A percentile compares a stretch with the other conserved stretches of the same genome.
Evolutionary conservation across 75 land plant species (phyloP).

Genomic region (Sequoiadendron giganteum): DNA sequence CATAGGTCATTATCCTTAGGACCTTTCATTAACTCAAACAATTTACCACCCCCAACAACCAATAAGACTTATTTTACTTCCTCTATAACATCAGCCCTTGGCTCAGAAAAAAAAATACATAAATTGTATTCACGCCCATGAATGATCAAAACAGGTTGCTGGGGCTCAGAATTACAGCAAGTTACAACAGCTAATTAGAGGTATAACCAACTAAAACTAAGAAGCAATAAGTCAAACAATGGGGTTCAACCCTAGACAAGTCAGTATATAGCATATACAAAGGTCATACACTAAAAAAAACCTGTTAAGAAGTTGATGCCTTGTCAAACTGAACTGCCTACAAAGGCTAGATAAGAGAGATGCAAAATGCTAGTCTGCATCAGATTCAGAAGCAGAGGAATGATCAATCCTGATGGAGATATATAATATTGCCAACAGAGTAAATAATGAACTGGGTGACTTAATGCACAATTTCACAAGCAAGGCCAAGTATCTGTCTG

Average conservation of each 20-base stretch:
- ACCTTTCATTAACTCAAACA: neutral
- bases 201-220: neutral
- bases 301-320: neutral
- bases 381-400: neutral
- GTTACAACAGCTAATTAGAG: neutral
- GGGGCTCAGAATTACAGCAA: neutral
- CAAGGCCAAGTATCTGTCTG: neutral
- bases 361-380: neutral
- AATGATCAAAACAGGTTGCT: neutral
- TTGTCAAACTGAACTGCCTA: neutral
- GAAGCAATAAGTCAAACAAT: neutral
- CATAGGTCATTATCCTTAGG: neutral
- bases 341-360: neutral
- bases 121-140: neutral
- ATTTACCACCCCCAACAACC: neutral
- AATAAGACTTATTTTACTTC: neutral
- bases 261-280: neutral
- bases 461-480: neutral
- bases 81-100: neutral
- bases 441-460: neutral
- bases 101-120: neutral
- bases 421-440: neutral
- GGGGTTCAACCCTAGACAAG: neutral
- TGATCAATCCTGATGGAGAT: neutral
- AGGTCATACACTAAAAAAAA: neutral